Percentiles rank a stretch among this genome's conserved stretches.
phyloP scores from a whole-genome alignment of 169 alveolate genomes.

The Plasmodium berghei region DNA sequence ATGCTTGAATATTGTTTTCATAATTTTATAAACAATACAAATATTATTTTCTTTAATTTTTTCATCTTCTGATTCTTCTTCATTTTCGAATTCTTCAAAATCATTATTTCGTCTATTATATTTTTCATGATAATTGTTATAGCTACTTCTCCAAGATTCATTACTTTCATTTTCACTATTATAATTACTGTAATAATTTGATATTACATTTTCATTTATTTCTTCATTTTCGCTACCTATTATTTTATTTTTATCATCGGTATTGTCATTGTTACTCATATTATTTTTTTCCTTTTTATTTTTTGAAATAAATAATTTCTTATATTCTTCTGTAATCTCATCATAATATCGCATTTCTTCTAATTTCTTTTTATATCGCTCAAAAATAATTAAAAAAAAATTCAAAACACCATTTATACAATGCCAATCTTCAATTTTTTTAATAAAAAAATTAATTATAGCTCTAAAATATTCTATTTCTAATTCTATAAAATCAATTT shows the following conservation, averaged over 20 bases:
- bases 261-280: neutral
- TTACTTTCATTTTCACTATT: neutral
- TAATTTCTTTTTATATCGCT: conserved; percentile 13
- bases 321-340: conserved; percentile 25
- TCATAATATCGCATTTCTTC: conserved; percentile 1
- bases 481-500: conserved; percentile 5
- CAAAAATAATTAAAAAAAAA: conserved; percentile 34
- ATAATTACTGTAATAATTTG: neutral
- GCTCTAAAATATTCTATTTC: conserved; percentile 19
- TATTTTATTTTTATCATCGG: neutral
- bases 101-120: neutral
- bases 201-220: neutral
- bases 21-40: conserved; percentile 54
- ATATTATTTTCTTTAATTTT: conserved; percentile 1
- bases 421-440: conserved; percentile 68
- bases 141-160: neutral
- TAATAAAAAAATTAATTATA: conserved; percentile 26
- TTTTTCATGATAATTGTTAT: neutral
- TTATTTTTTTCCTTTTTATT: neutral
- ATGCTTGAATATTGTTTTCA: conserved; percentile 46
- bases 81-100: neutral
- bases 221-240: neutral
- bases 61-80: conserved; percentile 20
- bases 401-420: conserved; percentile 44
- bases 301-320: conserved; percentile 12